Conservation (phyloP, 306 rosid species). For the Prunus campanulata region DNA sequence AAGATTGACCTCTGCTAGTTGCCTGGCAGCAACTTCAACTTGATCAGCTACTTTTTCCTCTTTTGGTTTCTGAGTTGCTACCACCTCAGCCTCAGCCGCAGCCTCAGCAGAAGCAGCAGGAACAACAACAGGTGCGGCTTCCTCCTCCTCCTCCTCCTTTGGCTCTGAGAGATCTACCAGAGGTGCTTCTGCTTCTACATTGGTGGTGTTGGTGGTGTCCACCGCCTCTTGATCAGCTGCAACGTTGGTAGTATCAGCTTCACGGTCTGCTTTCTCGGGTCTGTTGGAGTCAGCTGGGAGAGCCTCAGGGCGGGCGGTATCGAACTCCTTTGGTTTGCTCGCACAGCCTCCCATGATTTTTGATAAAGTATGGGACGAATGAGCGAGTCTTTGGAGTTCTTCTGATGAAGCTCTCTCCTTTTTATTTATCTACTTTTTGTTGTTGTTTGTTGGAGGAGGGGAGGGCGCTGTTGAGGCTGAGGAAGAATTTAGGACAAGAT, state of each 20-base stretch:
- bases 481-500: not conserved
- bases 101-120: conserved; percentile 16
- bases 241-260: not conserved
- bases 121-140: not conserved
- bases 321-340: conserved; percentile 61
- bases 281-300: conserved; percentile 33
- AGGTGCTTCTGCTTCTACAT: conserved; percentile 20
- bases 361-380: not conserved
- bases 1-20: conserved; percentile 11
- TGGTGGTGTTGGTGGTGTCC: not conserved
- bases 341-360: conserved; percentile 84
- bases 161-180: conserved; percentile 37
- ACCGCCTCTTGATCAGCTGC: too few relatives aligned
- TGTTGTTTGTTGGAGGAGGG: not conserved
- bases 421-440: not conserved
- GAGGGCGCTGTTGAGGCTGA: conserved; percentile 29
- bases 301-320: conserved; percentile 1
- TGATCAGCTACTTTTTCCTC: conserved; percentile 15
- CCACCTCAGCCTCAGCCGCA: conserved; percentile 23
- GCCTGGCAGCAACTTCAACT: conserved; percentile 22
- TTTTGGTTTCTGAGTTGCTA: conserved; percentile 16
- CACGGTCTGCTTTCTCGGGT: conserved; percentile 26
- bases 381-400: conserved; percentile 21
- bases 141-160: conserved; percentile 25
- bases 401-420: not conserved